Evolutionary conservation across 164 flowering plant genomes (phyloP).

Genomic region (Cinnamomum chago): DNA sequence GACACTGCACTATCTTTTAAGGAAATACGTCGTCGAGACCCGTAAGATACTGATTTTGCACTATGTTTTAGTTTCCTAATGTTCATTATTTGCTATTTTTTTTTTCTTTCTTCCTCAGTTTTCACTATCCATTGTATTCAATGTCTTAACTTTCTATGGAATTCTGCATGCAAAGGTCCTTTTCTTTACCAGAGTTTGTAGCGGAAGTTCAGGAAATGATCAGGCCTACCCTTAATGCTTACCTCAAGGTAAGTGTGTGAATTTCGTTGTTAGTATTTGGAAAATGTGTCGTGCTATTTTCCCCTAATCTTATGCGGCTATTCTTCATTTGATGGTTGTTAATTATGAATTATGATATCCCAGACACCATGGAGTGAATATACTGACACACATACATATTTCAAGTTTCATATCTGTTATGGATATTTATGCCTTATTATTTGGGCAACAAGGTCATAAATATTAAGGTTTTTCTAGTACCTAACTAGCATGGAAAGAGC

Average conservation of each 20-base stretch:
- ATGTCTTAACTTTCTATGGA: not conserved
- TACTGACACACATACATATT: too few relatives aligned
- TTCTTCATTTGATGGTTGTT: too few relatives aligned
- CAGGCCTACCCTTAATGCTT: constrained; percentile 74
- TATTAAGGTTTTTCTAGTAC: too few relatives aligned
- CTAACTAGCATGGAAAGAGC: too few relatives aligned
- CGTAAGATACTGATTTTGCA: constrained; percentile 41
- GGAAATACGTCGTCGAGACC: constrained; percentile 90
- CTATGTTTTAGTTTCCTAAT: not conserved
- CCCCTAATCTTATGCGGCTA: too few relatives aligned
- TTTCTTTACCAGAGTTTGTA: constrained; percentile 88
- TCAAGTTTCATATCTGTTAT: too few relatives aligned
- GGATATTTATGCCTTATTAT: too few relatives aligned
- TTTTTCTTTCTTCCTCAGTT: not conserved
- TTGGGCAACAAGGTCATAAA: too few relatives aligned
- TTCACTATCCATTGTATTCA: not conserved
- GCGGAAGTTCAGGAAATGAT: constrained; percentile 86
- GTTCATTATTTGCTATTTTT: not conserved
- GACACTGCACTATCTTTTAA: constrained; percentile 67
- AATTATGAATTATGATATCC: too few relatives aligned
- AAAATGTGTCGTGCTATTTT: too few relatives aligned
- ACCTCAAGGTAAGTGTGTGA: constrained; percentile 53
- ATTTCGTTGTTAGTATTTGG: not conserved
- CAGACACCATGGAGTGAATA: too few relatives aligned
- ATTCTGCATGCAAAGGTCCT: constrained; percentile 41